Evolutionary conservation across 2,329 filamentous ascomycete genomes (phyloP).

Genomic region (Tolypocladium nubicola): DNA sequence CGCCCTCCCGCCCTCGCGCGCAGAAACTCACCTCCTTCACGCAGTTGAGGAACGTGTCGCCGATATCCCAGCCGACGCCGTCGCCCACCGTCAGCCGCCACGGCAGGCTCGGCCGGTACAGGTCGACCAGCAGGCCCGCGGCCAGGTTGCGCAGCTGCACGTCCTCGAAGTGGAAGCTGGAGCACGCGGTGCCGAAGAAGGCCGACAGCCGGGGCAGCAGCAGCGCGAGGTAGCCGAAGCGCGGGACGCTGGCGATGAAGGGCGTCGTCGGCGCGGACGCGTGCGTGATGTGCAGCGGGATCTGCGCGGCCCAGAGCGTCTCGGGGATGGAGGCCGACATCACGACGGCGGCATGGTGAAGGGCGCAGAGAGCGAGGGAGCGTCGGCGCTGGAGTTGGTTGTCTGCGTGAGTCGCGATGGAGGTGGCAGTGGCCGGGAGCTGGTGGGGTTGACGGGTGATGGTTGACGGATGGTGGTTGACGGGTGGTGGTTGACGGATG

Average conservation of each 20-base stretch:
- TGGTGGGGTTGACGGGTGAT: background rate
- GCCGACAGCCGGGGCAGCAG: conserved; percentile 42
- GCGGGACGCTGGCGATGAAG: conserved; percentile 43
- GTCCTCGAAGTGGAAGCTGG: conserved; percentile 48
- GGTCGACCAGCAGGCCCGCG: conserved; percentile 43
- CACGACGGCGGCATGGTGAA: conserved; percentile 6
- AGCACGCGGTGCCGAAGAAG: conserved; percentile 43
- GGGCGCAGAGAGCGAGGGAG: background rate
- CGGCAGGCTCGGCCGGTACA: conserved; percentile 43
- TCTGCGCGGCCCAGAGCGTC: conserved; percentile 41
- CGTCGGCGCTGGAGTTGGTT: background rate
- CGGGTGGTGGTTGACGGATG: background rate
- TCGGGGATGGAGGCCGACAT: conserved; percentile 26
- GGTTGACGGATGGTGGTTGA: background rate
- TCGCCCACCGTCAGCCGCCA: conserved; percentile 46
- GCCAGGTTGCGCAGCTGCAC: conserved; percentile 42
- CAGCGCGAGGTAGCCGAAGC: conserved; percentile 49
- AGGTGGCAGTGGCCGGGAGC: background rate
- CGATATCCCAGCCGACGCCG: conserved; percentile 47
- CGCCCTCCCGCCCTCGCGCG: too few species aligned
- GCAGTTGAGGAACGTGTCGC: conserved; percentile 52
- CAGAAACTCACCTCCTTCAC: conserved; percentile 44
- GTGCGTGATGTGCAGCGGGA: conserved; percentile 46
- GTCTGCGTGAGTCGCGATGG: background rate
- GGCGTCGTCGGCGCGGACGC: conserved; percentile 32